Base-by-base conservation (phyloP, 1,284 basidiomycete species). In the Afroboletus lepidellus region DNA sequence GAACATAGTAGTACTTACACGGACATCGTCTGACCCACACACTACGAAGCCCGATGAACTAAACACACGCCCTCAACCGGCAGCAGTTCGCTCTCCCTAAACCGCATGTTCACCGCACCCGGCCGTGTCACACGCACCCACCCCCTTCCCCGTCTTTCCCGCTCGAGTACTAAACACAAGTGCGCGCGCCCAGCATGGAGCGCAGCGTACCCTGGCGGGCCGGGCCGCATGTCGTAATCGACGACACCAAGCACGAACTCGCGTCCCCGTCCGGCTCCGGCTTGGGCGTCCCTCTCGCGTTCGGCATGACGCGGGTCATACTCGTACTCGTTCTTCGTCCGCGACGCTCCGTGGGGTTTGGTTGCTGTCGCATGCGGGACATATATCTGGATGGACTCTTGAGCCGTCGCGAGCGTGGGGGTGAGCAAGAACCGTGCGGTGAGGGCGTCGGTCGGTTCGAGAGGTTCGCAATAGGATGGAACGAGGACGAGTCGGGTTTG, bases 151-250 rank as follows among this genome's bases (percentile, higher is more conserved):
- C 57, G 57, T 15, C 62, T 48, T 16, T 60, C 62, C 15, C 62
- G 57, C 24, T 63, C 62, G 16, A 63, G 58, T 25, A 65, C 64
- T 16, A 66, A 32, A 59, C 64, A 65, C 2, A 66, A 16, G 20
- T 66, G 64, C 1, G 50, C 30, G 6, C 58, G 58, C 1, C 64
- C 64, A 0, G 29, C 60, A 15, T 54, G 55, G 34, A 63, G 33
- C 8, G 57, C 64, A 1, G 64, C 62, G 16, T 64, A 63, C 13
- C 64, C 61, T 1, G 57, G 49, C 8, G 57, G 64, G 41, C 61
- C 62, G n/a, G 54, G 30, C 16, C 61, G 60, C 16, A 12, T 30
- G 29, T 66, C 61, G 25, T 66, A 66, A 29, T 63, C 64, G 0
- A 63, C 51, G 8, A 63, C 60, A 2, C 63, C 64, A 9, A 63